Conservation (phyloP, 768 basidiomycete species). For the Lentinula sp. region DNA sequence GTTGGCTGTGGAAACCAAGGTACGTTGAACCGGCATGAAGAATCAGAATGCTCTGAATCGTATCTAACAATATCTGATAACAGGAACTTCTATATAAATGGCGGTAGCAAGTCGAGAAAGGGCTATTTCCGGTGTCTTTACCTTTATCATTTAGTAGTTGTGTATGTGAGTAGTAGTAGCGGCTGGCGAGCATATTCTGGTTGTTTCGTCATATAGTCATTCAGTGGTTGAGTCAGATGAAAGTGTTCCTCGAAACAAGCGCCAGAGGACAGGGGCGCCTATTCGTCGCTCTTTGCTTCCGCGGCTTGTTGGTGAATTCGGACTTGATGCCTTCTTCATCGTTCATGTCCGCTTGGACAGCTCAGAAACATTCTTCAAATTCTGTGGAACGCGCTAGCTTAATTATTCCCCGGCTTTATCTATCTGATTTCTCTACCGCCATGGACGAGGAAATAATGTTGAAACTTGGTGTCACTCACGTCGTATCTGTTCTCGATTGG, state of each 20-base stretch:
- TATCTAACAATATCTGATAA: neutral
- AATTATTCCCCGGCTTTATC: conserved; percentile 27
- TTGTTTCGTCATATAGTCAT: too few species aligned
- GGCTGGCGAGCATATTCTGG: too few species aligned
- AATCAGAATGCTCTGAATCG: neutral
- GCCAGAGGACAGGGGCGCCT: too few species aligned
- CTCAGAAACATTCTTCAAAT: neutral
- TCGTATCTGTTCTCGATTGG: conserved; percentile 59
- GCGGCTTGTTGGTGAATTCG: neutral
- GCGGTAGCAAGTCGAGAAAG: too few species aligned
- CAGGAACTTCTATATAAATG: neutral
- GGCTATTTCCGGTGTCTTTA: too few species aligned
- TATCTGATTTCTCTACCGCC: conserved; percentile 47
- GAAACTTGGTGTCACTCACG: conserved; percentile 64
- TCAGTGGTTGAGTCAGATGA: too few species aligned
- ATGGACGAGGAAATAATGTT: conserved; percentile 37
- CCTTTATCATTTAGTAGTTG: too few species aligned
- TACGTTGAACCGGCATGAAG: conserved; percentile 11
- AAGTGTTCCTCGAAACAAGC: too few species aligned
- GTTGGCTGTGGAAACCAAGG: conserved; percentile 51
- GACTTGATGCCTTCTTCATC: neutral
- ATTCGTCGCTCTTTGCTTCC: too few species aligned
- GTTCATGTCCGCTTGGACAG: neutral
- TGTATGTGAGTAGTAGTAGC: too few species aligned
- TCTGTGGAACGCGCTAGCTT: conserved; percentile 20